Evolutionary conservation across 2,329 filamentous ascomycete genomes (phyloP).

Genomic region (Exophiala sp.): DNA sequence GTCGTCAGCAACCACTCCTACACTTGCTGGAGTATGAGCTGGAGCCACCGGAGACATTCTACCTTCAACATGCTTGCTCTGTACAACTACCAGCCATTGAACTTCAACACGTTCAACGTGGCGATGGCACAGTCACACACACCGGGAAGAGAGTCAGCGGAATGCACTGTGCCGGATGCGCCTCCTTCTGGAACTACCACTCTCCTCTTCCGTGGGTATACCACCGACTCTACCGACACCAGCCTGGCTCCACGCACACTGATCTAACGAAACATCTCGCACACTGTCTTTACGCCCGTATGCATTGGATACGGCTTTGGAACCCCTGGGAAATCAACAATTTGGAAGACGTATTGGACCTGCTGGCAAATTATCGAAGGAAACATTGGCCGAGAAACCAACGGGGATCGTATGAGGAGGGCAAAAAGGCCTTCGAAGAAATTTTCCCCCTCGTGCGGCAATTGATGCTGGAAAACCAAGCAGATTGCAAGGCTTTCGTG

Average conservation of each 20-base stretch:
- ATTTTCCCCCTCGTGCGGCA: not conserved
- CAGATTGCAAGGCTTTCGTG: constrained; percentile 1
- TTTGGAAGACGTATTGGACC: not conserved
- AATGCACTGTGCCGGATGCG: constrained; percentile 14
- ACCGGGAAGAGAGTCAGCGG: not conserved
- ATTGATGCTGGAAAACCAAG: not conserved
- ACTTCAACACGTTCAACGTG: not conserved
- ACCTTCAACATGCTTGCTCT: constrained; percentile 15
- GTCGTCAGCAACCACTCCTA: constrained; percentile 3
- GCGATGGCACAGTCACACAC: constrained; percentile 1
- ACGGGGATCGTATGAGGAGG: not conserved
- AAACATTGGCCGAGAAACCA: not conserved
- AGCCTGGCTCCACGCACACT: not conserved
- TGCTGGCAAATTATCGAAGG: not conserved
- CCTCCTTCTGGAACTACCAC: constrained; percentile 19
- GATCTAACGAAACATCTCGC: constrained; percentile 7
- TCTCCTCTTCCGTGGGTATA: constrained; percentile 15
- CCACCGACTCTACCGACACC: constrained; percentile 12
- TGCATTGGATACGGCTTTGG: constrained; percentile 10
- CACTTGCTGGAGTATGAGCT: constrained; percentile 3
- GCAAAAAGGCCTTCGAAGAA: constrained; percentile 4
- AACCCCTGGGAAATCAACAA: not conserved
- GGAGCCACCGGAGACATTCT: constrained; percentile 10
- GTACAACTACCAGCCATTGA: constrained; percentile 3
- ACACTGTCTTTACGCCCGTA: constrained; percentile 13